Evolutionary conservation across 2,329 filamentous ascomycete species (phyloP).

Genomic region (Westerdykella aurantiaca): DNA sequence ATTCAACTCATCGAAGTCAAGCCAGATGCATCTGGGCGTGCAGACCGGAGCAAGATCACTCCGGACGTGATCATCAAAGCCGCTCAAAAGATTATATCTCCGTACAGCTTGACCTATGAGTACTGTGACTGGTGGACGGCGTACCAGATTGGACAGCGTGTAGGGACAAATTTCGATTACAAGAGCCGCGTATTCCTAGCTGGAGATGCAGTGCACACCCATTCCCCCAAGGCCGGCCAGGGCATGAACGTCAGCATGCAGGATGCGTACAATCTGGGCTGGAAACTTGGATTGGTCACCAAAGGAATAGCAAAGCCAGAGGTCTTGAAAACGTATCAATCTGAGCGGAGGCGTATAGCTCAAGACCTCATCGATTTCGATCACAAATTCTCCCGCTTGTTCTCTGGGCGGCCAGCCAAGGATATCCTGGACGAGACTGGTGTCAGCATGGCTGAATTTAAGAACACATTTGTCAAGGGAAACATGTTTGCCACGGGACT

Average conservation of each 20-base stretch:
- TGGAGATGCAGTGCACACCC: conserved; percentile 58
- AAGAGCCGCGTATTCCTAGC: conserved; percentile 61
- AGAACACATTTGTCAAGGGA: conserved; percentile 54
- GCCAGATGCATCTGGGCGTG: conserved; percentile 41
- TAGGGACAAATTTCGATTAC: conserved; percentile 53
- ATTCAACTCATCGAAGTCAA: conserved; percentile 55
- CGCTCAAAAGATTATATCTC: conserved; percentile 59
- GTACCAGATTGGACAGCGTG: conserved; percentile 63
- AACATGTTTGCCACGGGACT: conserved; percentile 56
- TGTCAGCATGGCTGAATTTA: conserved; percentile 59
- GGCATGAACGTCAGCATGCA: conserved; percentile 71
- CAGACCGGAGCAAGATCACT: conserved; percentile 58
- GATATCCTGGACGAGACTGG: conserved; percentile 56
- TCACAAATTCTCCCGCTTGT: conserved; percentile 44
- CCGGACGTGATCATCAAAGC: conserved; percentile 57
- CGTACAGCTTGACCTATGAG: conserved; percentile 60
- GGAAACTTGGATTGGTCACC: conserved; percentile 51
- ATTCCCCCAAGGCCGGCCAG: conserved; percentile 59
- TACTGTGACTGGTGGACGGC: conserved; percentile 64
- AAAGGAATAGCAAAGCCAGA: conserved; percentile 37
- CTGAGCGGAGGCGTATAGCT: conserved; percentile 55
- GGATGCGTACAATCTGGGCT: conserved; percentile 56
- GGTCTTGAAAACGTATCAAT: conserved; percentile 49
- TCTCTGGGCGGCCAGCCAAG: conserved; percentile 48
- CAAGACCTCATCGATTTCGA: conserved; percentile 58